A percentile compares a stretch with the other conserved stretches of the same genome.
These are phyloP conservation scores for Fraxinus pennsylvanica DNA, from an alignment of 257 asterid genomes.

Conservation along the genomic window DNA sequence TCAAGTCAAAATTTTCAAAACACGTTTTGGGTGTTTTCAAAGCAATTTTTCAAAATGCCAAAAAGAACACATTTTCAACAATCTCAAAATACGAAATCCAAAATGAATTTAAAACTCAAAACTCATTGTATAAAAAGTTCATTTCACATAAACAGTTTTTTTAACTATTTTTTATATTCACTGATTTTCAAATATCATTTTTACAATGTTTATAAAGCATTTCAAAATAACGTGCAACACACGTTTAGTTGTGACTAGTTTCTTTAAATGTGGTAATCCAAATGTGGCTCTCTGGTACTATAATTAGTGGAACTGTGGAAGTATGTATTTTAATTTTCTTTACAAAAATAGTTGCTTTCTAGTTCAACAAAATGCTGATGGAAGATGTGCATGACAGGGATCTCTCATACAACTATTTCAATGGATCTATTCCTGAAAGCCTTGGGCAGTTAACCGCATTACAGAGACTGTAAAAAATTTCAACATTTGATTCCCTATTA, in stretches of 20 bases:
- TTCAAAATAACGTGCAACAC: too few species aligned
- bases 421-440: constrained; percentile 91
- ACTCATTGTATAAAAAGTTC: too few species aligned
- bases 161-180: too few species aligned
- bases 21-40: too few species aligned
- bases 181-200: too few species aligned
- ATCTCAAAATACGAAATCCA: too few species aligned
- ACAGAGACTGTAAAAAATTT: constrained; percentile 66
- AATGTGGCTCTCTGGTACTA: neutral
- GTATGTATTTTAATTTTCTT: neutral
- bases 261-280: neutral
- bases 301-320: neutral
- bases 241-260: neutral
- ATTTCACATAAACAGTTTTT: too few species aligned
- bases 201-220: too few species aligned
- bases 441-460: constrained; percentile 79
- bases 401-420: constrained; percentile 82
- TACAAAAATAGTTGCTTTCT: constrained; percentile 13
- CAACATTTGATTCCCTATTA: constrained; percentile 11
- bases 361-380: constrained; percentile 26
- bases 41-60: too few species aligned
- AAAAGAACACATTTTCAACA: too few species aligned
- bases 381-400: constrained; percentile 62
- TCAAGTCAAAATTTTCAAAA: too few species aligned
- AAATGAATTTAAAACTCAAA: too few species aligned